These are phyloP conservation scores for Phytophthora citrophthora DNA, from an alignment of 352 stramenopile species.

Conservation along the genomic window DNA sequence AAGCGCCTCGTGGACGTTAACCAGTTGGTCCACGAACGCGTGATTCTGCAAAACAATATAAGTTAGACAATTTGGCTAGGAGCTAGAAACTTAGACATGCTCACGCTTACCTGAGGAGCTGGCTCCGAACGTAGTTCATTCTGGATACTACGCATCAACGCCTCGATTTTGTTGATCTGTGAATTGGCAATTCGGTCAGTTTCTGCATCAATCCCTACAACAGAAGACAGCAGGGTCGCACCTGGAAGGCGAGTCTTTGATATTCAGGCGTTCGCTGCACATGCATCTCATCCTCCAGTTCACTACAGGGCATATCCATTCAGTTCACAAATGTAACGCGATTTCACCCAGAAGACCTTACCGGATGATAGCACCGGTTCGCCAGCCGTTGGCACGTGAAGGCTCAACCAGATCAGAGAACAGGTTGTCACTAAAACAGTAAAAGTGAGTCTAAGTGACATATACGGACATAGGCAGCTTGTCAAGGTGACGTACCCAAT, in stretches of 20 bases:
- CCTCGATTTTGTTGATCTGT: conserved; percentile 66
- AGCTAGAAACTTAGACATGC: background rate
- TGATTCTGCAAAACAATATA: conserved; percentile 45
- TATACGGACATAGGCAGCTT: too few species aligned
- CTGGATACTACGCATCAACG: conserved; percentile 72
- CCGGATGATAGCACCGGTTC: conserved; percentile 93
- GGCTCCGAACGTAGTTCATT: conserved; percentile 56
- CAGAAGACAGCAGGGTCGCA: conserved; percentile 8
- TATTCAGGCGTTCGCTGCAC: conserved; percentile 67
- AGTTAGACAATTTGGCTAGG: too few species aligned
- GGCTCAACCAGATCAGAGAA: conserved; percentile 95
- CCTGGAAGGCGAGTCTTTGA: conserved; percentile 67
- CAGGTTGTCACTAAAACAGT: conserved; percentile 78
- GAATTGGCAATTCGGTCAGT: background rate
- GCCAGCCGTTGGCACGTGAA: conserved; percentile 93
- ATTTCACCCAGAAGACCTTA: conserved; percentile 14
- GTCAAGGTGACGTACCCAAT: conserved; percentile 68
- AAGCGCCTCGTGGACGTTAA: conserved; percentile 66
- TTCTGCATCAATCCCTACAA: too few species aligned
- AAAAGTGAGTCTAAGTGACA: background rate
- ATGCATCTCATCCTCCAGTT: conserved; percentile 88
- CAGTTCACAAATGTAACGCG: too few species aligned
- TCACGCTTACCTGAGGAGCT: conserved; percentile 39
- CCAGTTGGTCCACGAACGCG: conserved; percentile 64
- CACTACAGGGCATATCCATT: conserved; percentile 31